These are phyloP conservation scores for Phaeosphaeriaceae sp. DNA, from an alignment of 2,329 filamentous ascomycete genomes.

Conservation along the genomic window DNA sequence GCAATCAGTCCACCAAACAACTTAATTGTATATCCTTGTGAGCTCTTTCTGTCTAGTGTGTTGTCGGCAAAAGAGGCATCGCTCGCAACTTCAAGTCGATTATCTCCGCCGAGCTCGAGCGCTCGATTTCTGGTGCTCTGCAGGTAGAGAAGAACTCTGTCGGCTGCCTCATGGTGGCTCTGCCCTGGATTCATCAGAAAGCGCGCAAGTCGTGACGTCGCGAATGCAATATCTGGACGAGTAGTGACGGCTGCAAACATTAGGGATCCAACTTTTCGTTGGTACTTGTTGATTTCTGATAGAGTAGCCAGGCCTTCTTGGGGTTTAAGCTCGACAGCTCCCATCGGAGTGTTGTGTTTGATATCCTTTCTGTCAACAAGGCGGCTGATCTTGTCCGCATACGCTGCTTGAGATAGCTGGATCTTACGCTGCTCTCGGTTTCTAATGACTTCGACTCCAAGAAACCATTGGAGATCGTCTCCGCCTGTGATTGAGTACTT, in stretches of 20 bases:
- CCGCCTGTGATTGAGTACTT: not conserved
- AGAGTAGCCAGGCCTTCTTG: not conserved
- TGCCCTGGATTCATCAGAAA: not conserved
- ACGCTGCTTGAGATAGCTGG: not conserved
- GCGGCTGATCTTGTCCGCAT: too few relatives aligned
- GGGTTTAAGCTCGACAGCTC: not conserved
- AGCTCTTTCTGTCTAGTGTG: not conserved
- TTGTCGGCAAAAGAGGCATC: not conserved
- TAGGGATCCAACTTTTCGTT: not conserved
- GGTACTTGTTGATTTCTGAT: not conserved
- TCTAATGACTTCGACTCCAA: too few relatives aligned
- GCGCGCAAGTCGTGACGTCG: not conserved
- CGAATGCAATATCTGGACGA: not conserved
- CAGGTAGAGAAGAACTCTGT: not conserved
- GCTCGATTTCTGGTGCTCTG: too few relatives aligned
- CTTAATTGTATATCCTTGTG: constrained; percentile 1
- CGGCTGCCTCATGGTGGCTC: not conserved
- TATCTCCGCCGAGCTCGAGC: too few relatives aligned
- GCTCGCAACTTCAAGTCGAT: constrained; percentile 1
- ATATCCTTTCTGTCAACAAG: not conserved
- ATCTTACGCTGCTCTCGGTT: not conserved
- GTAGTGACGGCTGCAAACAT: not conserved
- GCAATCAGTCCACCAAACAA: constrained; percentile 1
- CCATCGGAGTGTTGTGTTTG: not conserved
- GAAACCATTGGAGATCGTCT: constrained; percentile 1